Base-by-base conservation (phyloP, 345 rosid genomes). In the Heritiera littoralis region DNA sequence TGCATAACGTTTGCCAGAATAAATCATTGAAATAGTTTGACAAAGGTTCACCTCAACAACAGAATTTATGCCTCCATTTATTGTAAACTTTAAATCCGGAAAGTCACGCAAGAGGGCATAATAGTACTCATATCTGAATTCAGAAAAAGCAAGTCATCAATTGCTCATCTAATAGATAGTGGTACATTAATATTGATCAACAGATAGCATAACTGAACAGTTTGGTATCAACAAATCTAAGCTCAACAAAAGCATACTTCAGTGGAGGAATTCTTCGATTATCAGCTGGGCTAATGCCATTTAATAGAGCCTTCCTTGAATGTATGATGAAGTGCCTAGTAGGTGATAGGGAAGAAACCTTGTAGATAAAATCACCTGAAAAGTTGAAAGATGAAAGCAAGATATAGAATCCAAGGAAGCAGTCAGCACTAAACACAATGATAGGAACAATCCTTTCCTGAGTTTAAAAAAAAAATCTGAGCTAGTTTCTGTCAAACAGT, bases 281-380 rank as follows among this genome's bases (percentile, higher is more conserved):
- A 83, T 94, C 98, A 77, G 99, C 89, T 41, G 99, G 98, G 82
- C 95, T 94, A 82, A 96, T 87, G 76, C 99, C 99, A 86, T 90
- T 88, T 43, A 96, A 91, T 66, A 96, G 83, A 60, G 98, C 99
- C 86, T 96, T 96, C 74, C 99, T 89, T 43, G 99, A 94, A 90
- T 96, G 99, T 87, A 96, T 85, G 79, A 94, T 88, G 83, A 96
- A 96, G 88, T 96, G 99, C 84, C 87, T 92, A 12, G 97, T 90
- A 66, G 99, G 98, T 77, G 99, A 96, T 60, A 86, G 84, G 61
- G 98, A 92, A 82, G 99, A 96, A 80, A 94, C 98, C 81, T 89
- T 94, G 83, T 92, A 81, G 78, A 96, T 86, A 85, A 96, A 96
- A 86, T 96, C 93, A 90, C 99, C 98, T 96, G 86, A 58, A 85